Percentiles rank a stretch among this genome's conserved stretches.
phyloP scores from a whole-genome alignment of 1,139 yeast genomes.

The Protomyces lactucae-debilis region DNA sequence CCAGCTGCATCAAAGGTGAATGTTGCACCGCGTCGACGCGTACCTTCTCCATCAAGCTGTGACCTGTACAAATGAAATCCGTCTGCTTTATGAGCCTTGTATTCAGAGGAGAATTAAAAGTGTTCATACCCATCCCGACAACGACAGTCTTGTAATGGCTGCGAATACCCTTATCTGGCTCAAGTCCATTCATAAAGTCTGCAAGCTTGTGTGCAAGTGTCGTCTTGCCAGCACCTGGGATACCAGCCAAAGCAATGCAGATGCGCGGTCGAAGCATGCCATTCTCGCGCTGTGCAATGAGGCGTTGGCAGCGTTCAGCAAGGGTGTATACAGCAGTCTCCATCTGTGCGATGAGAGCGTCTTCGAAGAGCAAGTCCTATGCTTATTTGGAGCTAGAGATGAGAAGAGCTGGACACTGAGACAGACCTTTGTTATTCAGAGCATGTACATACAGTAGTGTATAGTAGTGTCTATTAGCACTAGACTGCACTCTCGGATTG shows the following conservation, averaged over 20 bases:
- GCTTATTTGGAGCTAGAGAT: not conserved
- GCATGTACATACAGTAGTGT: no score
- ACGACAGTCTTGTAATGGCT: slow-evolving; percentile 9
- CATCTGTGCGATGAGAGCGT: not conserved
- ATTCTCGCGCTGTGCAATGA: slow-evolving; percentile 3
- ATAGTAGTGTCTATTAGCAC: no score
- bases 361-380: no score
- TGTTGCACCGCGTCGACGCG: slow-evolving; percentile 73
- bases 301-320: not conserved
- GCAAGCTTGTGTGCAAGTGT: slow-evolving; percentile 16
- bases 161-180: not conserved
- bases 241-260: slow-evolving; percentile 24
- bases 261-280: slow-evolving; percentile 21
- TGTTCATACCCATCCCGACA: slow-evolving; percentile 7
- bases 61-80: slow-evolving; percentile 73
- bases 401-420: not conserved
- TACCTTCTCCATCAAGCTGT: slow-evolving; percentile 52
- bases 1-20: slow-evolving; percentile 67
- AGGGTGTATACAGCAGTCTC: not conserved
- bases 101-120: not conserved
- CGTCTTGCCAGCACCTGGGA: slow-evolving; percentile 31
- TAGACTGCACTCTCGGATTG: no score
- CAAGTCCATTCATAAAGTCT: slow-evolving; percentile 4
- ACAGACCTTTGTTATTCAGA: no score
- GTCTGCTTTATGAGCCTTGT: slow-evolving; percentile 52